Percentiles rank a stretch among this genome's conserved stretches.
Conservation (phyloP, 495 filamentous ascomycete species). For the Trichoderma parareesei region DNA sequence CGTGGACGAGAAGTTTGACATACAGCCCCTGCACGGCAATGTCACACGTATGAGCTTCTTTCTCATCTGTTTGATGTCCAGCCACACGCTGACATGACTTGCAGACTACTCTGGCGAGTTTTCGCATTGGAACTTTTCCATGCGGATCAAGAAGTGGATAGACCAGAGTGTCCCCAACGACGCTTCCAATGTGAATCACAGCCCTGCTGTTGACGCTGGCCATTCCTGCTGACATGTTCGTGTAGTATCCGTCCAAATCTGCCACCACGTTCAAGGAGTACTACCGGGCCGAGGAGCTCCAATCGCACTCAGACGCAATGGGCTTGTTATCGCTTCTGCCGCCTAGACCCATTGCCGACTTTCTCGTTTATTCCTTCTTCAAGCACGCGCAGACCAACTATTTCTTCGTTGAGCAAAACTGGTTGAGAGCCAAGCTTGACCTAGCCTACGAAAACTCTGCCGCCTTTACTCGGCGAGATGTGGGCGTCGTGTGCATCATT, state of each 20-base stretch:
- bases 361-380: slow-evolving; percentile 44
- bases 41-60: slow-evolving; percentile 25
- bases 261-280: slow-evolving; percentile 29
- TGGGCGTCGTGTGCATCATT: slow-evolving; percentile 38
- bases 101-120: slow-evolving; percentile 47
- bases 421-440: slow-evolving; percentile 38
- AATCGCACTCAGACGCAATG: slow-evolving; percentile 36
- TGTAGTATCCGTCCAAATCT: background rate
- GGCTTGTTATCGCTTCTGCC: slow-evolving; percentile 39
- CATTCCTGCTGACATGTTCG: background rate
- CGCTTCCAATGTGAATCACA: slow-evolving; percentile 32
- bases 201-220: background rate
- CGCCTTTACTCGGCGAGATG: slow-evolving; percentile 38
- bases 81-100: slow-evolving; percentile 34
- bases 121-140: slow-evolving; percentile 44
- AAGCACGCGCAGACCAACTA: slow-evolving; percentile 47
- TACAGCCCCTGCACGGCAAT: slow-evolving; percentile 21
- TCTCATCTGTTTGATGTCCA: slow-evolving; percentile 18
- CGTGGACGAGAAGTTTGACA: background rate
- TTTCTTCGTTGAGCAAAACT: slow-evolving; percentile 44
- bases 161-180: slow-evolving; percentile 42
- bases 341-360: slow-evolving; percentile 43
- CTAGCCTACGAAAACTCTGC: slow-evolving; percentile 37
- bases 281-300: slow-evolving; percentile 42
- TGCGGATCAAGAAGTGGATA: slow-evolving; percentile 42